Evolutionary conservation across 768 basidiomycete species (phyloP).

Genomic region (Leucogyrophana mollusca): DNA sequence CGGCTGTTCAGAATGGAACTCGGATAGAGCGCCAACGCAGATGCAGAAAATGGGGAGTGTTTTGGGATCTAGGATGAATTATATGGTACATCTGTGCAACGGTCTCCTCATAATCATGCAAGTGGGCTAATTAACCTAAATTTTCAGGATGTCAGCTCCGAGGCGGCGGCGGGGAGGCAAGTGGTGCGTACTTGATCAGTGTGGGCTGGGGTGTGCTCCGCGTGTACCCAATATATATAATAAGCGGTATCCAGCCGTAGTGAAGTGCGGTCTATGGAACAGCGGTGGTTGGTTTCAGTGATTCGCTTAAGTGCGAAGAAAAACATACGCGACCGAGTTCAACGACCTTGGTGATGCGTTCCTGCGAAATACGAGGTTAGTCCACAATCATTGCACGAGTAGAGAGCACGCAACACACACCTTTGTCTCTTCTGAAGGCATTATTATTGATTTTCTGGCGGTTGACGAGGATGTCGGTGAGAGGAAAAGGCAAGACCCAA

Average conservation of each 20-base stretch:
- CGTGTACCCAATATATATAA: constrained; percentile 94
- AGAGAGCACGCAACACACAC: constrained; percentile 35
- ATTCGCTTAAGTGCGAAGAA: constrained; percentile 1
- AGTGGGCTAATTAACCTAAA: constrained; percentile 89
- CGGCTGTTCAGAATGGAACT: not conserved
- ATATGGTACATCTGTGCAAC: constrained; percentile 25
- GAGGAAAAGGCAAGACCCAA: constrained; percentile 6
- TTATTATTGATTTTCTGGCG: constrained; percentile 39
- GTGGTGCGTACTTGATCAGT: constrained; percentile 84
- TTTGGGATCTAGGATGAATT: constrained; percentile 17
- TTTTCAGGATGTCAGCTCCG: not conserved
- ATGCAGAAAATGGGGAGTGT: not conserved
- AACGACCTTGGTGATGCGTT: constrained; percentile 78
- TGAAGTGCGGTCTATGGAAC: constrained; percentile 75
- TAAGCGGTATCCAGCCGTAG: constrained; percentile 95
- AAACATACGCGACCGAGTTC: constrained; percentile 76
- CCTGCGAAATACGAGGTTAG: constrained; percentile 43
- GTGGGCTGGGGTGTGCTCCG: constrained; percentile 92
- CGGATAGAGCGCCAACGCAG: not conserved
- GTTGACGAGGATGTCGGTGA: constrained; percentile 39
- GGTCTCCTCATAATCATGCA: constrained; percentile 50
- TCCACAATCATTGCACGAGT: not conserved
- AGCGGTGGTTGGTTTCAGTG: constrained; percentile 4
- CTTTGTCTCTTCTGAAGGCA: constrained; percentile 93
- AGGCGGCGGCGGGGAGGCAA: constrained; percentile 2